phyloP scores from a whole-genome alignment of 805 yeast genomes.

The Ogataea sp. region DNA sequence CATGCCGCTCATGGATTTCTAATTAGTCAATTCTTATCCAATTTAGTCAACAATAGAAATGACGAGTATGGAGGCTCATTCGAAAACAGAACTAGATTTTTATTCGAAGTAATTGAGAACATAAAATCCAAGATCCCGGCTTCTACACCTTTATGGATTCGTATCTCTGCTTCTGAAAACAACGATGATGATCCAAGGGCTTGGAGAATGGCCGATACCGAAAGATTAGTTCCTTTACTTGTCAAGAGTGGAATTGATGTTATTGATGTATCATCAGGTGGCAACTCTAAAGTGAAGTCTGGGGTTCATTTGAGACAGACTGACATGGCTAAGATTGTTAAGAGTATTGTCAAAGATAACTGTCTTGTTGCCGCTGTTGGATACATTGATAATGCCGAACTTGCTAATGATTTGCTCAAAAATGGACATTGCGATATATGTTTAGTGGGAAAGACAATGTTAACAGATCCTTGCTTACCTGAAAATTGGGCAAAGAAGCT shows the following conservation, averaged over 20 bases:
- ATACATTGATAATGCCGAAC: slow-evolving; percentile 24
- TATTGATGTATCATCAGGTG: slow-evolving; percentile 50
- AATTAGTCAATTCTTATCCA: slow-evolving; percentile 38
- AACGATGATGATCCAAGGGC: slow-evolving; percentile 26
- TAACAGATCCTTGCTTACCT: slow-evolving; percentile 42
- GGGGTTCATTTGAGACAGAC: slow-evolving; percentile 28
- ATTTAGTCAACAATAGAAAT: slow-evolving; percentile 40
- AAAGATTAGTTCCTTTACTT: slow-evolving; percentile 30
- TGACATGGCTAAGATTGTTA: slow-evolving; percentile 32
- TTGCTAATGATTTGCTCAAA: slow-evolving; percentile 33
- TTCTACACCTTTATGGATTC: slow-evolving; percentile 35
- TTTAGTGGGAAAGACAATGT: slow-evolving; percentile 36
- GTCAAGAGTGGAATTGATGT: slow-evolving; percentile 43
- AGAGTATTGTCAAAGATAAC: slow-evolving; percentile 35
- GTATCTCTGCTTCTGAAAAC: slow-evolving; percentile 40
- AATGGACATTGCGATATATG: slow-evolving; percentile 39
- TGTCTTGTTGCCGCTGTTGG: slow-evolving; percentile 42
- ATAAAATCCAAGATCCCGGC: slow-evolving; percentile 30
- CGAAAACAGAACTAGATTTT: slow-evolving; percentile 47
- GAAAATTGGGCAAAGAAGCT: slow-evolving; percentile 44
- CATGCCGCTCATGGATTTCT: slow-evolving; percentile 63
- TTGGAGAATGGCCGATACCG: slow-evolving; percentile 39
- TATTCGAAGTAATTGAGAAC: slow-evolving; percentile 38
- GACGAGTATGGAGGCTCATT: slow-evolving; percentile 60
- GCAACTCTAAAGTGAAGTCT: slow-evolving; percentile 27